Evolutionary conservation across 768 basidiomycete genomes (phyloP).

Genomic region (Lactarius deliciosus): DNA sequence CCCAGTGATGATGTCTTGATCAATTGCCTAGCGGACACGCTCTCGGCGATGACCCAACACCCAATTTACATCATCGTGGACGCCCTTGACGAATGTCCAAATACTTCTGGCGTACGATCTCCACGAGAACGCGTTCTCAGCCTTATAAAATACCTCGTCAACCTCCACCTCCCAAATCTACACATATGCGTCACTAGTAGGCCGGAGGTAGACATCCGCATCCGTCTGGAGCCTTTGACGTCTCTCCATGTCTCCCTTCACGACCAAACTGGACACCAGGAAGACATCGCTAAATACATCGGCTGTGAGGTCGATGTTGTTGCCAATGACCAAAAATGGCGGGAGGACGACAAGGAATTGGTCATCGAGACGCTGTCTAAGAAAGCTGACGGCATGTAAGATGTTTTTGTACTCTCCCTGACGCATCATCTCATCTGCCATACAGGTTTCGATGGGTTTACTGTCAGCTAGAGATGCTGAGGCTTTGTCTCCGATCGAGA

Average conservation of each 20-base stretch:
- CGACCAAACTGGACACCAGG: not conserved
- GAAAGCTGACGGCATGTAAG: conserved; percentile 1
- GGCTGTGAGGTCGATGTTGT: not conserved
- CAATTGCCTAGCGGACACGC: not conserved
- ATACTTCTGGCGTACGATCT: not conserved
- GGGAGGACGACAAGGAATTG: not conserved
- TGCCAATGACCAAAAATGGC: not conserved
- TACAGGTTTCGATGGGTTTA: not conserved
- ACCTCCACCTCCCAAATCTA: not conserved
- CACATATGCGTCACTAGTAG: not conserved
- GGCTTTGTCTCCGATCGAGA: not conserved
- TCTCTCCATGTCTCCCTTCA: not conserved
- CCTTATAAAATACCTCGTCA: not conserved
- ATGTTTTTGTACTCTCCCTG: not conserved
- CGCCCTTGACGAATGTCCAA: not conserved
- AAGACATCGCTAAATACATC: not conserved
- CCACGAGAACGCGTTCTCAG: not conserved
- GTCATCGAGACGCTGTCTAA: not conserved
- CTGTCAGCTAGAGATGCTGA: not conserved
- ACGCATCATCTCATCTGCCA: not conserved
- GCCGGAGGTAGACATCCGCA: not conserved
- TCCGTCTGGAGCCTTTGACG: not conserved
- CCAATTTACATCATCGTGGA: not conserved
- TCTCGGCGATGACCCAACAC: not conserved
- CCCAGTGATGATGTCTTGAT: not conserved